These are phyloP conservation scores for Umbelopsis ramanniana DNA, from an alignment of 192 early-diverging fungal genomes.

Conservation along the genomic window DNA sequence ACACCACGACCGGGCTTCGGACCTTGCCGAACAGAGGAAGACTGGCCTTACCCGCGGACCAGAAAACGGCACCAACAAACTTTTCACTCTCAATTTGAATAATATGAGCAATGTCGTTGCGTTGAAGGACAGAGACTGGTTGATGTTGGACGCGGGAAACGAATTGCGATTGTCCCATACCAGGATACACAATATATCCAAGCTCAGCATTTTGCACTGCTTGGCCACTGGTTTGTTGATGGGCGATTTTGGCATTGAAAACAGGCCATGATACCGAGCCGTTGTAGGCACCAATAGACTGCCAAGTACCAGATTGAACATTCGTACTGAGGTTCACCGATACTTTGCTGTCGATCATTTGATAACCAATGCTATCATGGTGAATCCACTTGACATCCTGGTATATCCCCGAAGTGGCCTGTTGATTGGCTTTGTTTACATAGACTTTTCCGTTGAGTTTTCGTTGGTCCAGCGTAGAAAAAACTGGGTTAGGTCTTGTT, in stretches of 20 bases:
- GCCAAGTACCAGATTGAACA: slow-evolving; percentile 18
- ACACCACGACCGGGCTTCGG: not conserved
- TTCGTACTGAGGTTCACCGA: slow-evolving; percentile 14
- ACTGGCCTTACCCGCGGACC: slow-evolving; percentile 14
- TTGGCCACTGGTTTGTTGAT: not conserved
- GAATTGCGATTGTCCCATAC: not conserved
- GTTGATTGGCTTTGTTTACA: not conserved
- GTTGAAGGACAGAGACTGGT: not conserved
- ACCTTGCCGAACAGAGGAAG: not conserved
- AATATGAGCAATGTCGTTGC: slow-evolving; percentile 9
- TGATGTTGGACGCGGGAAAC: not conserved
- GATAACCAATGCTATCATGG: slow-evolving; percentile 33
- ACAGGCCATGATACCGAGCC: not conserved
- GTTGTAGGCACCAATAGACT: slow-evolving; percentile 24
- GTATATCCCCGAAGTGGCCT: not conserved
- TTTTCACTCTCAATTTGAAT: not conserved
- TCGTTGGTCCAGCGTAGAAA: slow-evolving; percentile 30
- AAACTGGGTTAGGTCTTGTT: not conserved
- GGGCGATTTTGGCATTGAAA: slow-evolving; percentile 26
- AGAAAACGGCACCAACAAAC: slow-evolving; percentile 22
- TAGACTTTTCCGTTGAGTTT: slow-evolving; percentile 28
- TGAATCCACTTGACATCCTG: slow-evolving; percentile 9
- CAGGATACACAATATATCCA: slow-evolving; percentile 5
- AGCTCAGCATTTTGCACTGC: not conserved
- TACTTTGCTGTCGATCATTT: slow-evolving; percentile 3